These are phyloP conservation scores for Stachybotrys echinatus DNA, from an alignment of 2,329 filamentous ascomycete species.

Conservation along the genomic window DNA sequence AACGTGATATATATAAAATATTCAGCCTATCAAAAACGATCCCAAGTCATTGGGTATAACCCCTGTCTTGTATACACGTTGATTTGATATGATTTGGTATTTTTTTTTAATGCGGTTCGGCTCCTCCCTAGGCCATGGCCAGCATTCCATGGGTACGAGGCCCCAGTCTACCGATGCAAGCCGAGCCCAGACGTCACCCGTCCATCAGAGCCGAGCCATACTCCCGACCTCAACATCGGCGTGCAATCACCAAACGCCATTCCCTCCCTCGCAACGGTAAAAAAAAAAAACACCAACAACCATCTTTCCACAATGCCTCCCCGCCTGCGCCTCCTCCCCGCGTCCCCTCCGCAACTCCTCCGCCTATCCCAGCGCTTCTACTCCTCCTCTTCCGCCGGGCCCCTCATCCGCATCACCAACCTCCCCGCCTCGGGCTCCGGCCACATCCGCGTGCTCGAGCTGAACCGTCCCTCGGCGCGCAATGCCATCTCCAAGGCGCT, in stretches of 20 bases:
- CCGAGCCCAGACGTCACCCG: background rate
- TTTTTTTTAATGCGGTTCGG: no score
- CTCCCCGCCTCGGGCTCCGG: constrained; percentile 74
- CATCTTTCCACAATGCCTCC: constrained; percentile 24
- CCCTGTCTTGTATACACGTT: no score
- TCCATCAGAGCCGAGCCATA: background rate
- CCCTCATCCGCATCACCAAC: constrained; percentile 65
- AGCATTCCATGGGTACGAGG: no score
- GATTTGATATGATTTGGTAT: no score
- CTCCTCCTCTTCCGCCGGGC: constrained; percentile 38
- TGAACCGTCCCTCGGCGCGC: constrained; percentile 78
- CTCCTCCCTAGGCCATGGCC: no score
- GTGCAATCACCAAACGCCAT: background rate
- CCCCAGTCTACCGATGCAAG: constrained; percentile 1
- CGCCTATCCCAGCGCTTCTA: constrained; percentile 26
- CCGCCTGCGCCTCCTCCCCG: constrained; percentile 15
- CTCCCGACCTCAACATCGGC: background rate
- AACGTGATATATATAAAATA: no score
- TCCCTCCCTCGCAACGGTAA: background rate
- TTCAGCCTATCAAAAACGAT: no score
- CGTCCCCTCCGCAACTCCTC: constrained; percentile 9
- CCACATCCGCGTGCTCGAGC: constrained; percentile 79
- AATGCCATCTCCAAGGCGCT: constrained; percentile 86
- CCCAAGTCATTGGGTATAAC: no score
- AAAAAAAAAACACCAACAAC: no score